These are phyloP conservation scores for Starmerella riodocensis DNA, from an alignment of 805 yeast genomes.

Conservation along the genomic window DNA sequence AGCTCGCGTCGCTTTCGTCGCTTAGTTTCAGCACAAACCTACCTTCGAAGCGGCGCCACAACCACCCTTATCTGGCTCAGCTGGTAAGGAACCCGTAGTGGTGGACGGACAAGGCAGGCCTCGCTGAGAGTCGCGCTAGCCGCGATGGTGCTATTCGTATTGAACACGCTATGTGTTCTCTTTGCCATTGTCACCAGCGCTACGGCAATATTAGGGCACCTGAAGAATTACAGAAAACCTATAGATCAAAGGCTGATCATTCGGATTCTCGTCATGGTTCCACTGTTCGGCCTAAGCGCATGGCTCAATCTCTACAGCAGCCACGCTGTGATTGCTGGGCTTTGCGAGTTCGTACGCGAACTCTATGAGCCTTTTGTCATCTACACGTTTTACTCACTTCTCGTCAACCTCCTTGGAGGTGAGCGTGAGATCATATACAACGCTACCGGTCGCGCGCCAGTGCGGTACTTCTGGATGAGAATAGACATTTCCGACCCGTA, in stretches of 20 bases:
- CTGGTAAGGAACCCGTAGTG: too few species aligned
- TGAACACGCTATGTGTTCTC: slow-evolving; percentile 16
- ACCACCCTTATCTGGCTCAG: too few species aligned
- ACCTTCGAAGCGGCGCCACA: too few species aligned
- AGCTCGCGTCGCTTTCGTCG: too few species aligned
- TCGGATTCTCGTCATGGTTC: slow-evolving; percentile 69
- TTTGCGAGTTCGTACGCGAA: slow-evolving; percentile 45
- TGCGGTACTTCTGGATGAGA: slow-evolving; percentile 31
- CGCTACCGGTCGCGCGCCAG: slow-evolving; percentile 60
- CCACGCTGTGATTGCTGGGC: slow-evolving; percentile 2
- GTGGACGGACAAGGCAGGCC: too few species aligned
- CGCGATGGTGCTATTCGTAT: slow-evolving; percentile 11
- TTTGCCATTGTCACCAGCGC: slow-evolving; percentile 33
- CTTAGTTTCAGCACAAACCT: too few species aligned
- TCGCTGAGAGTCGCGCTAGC: too few species aligned
- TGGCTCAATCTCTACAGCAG: slow-evolving; percentile 39
- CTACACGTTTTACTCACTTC: slow-evolving; percentile 75
- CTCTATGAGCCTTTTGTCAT: slow-evolving; percentile 93
- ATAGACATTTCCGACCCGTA: slow-evolving; percentile 80
- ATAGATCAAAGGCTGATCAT: slow-evolving; percentile 73
- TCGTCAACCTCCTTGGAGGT: slow-evolving; percentile 81
- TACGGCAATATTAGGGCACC: slow-evolving; percentile 39
- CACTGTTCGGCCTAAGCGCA: slow-evolving; percentile 64
- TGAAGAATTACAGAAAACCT: slow-evolving; percentile 73
- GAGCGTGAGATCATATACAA: slow-evolving; percentile 69